Evolutionary conservation across 176 grass and related monocot genomes (phyloP), one percentile per base, ranked within the genome.

Genomic region (Aegilops sharonensis): DNA sequence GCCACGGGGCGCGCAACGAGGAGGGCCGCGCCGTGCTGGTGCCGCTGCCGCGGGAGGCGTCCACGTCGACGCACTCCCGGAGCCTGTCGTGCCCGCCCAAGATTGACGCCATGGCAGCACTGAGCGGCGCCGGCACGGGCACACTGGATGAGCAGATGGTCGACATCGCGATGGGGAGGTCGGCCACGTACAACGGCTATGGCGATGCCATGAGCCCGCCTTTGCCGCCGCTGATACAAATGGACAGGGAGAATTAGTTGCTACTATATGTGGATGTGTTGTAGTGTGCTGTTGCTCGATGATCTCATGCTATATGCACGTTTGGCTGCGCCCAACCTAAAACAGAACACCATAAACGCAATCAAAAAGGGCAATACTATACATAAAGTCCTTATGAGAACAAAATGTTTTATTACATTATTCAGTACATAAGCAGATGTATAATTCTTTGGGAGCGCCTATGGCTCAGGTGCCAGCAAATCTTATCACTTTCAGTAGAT

Each of bases 51-150:
- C 76, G 95, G 11, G 95, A 94, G 83, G 91, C 59, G 68, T 79
- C 64, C 60, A 65, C 47, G 42, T 43, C 10, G 31, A 66, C 18
- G 47, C 30, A 73, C 39, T 34, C 63, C 0, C 73, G 90, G 64
- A 99, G 97, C 88, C 35, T 86, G 18, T 96, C 97, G 15, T 99
- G 92, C 84, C 97, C 97, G 11, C 80, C 94, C 66, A 81, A 87
- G 81, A 61, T 99, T 50, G 92, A 89, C 30, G 30, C 40, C 25
- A 31, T 77, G 27, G 34, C 40, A 21, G 45, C 42, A 10, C 12
- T 83, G 54, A 32, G 6, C 57, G 72, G 13, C 54, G 42, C 42
- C 43, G 30, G 59, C 5, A 5, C 20, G 77, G 74, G 84, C 36
- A 14, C 71, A 24, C 2, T 17, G 17, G 77, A 36, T 9, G n/a